Percentiles rank a stretch among this genome's conserved stretches.
Conservation (phyloP, 371 early-diverging fungal genomes). For the Blakeslea trispora region DNA sequence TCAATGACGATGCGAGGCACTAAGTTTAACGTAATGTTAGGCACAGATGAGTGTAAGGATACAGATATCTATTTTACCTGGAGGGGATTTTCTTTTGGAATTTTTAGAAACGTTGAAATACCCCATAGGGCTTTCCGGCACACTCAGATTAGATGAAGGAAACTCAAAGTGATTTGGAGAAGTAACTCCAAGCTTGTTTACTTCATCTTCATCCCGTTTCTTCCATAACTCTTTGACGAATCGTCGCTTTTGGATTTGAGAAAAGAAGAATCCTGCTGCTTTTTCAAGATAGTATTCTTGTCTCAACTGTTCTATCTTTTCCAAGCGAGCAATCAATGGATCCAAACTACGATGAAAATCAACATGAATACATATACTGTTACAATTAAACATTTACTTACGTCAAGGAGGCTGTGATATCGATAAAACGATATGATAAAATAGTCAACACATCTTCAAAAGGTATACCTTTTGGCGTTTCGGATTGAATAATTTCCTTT, state of each 20-base stretch:
- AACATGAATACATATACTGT: background rate
- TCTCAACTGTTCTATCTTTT: constrained; percentile 42
- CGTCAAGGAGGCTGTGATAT: constrained; percentile 54
- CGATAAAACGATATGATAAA: constrained; percentile 54
- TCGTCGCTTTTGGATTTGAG: constrained; percentile 40
- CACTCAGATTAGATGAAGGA: constrained; percentile 10
- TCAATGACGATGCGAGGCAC: constrained; percentile 46
- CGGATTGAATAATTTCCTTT: constrained; percentile 45
- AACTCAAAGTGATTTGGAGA: constrained; percentile 12
- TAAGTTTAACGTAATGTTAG: background rate
- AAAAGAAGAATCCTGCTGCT: constrained; percentile 47
- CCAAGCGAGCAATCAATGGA: constrained; percentile 42
- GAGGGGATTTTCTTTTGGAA: constrained; percentile 12
- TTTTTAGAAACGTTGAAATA: constrained; percentile 8
- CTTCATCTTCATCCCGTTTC: constrained; percentile 47
- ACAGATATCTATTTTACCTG: constrained; percentile 16
- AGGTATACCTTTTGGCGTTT: constrained; percentile 51
- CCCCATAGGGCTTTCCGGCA: constrained; percentile 5
- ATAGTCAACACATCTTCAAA: constrained; percentile 57
- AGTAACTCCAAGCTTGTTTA: constrained; percentile 32
- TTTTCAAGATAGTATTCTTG: constrained; percentile 48
- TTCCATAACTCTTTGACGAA: constrained; percentile 46
- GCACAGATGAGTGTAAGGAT: too few species aligned
- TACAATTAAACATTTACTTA: constrained; percentile 23
- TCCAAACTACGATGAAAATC: constrained; percentile 28